phyloP scores from a whole-genome alignment of 164 flowering plant genomes.

The Aristolochia contorta region DNA sequence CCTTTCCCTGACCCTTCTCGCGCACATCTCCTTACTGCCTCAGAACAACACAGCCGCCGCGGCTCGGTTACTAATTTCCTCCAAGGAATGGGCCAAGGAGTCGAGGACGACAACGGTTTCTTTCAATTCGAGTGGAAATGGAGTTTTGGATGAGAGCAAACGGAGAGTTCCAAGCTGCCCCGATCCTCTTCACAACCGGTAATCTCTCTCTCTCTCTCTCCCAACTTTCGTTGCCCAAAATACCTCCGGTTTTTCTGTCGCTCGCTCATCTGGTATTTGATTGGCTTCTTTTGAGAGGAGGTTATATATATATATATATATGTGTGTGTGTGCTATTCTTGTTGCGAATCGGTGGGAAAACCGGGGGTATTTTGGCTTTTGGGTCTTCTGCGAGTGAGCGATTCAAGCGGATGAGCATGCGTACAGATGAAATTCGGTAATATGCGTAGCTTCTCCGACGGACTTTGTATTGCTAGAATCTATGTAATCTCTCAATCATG shows the following conservation, averaged over 20 bases:
- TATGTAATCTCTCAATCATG: slow-evolving; percentile 1
- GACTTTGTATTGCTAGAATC: slow-evolving; percentile 14
- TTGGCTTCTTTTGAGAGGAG: background rate
- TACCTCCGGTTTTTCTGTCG: slow-evolving; percentile 4
- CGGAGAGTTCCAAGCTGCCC: slow-evolving; percentile 14
- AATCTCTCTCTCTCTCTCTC: no score
- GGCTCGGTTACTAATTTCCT: slow-evolving; percentile 4
- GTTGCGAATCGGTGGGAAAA: background rate
- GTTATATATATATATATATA: no score
- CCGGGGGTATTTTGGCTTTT: slow-evolving; percentile 6
- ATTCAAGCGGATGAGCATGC: slow-evolving; percentile 1
- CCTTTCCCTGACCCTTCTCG: background rate
- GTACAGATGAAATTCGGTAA: slow-evolving; percentile 2
- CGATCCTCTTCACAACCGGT: slow-evolving; percentile 16
- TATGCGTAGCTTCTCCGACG: background rate
- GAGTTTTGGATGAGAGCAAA: slow-evolving; percentile 9
- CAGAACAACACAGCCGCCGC: background rate
- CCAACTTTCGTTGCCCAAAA: background rate
- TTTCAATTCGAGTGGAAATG: slow-evolving; percentile 4
- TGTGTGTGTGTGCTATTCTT: no score
- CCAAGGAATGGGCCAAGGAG: slow-evolving; percentile 1
- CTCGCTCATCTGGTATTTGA: background rate
- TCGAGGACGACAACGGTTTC: slow-evolving; percentile 1
- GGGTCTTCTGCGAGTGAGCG: background rate
- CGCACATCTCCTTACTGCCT: background rate